Evolutionary conservation across 768 basidiomycete genomes (phyloP).

Genomic region (Hydnomerulius pinastri): DNA sequence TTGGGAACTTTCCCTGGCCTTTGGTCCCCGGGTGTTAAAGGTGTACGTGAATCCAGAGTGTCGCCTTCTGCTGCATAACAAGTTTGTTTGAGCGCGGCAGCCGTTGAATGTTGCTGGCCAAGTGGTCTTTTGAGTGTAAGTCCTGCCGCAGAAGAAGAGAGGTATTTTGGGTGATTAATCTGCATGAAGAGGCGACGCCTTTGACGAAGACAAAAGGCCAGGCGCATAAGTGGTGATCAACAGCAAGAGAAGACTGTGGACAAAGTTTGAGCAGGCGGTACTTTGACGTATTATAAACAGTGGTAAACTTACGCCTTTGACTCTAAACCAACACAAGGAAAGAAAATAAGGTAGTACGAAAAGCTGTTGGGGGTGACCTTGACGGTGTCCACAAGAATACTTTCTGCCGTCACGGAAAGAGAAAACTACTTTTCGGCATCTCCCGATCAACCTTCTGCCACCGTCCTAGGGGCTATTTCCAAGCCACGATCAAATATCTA

Average conservation of each 20-base stretch:
- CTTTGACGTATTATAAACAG: background rate
- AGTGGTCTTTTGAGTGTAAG: conserved; percentile 48
- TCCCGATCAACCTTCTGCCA: conserved; percentile 8
- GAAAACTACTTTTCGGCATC: conserved; percentile 18
- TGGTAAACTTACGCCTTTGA: background rate
- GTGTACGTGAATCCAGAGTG: conserved; percentile 11
- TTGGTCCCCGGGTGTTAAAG: conserved; percentile 3
- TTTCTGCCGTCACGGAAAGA: background rate
- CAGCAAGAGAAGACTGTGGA: background rate
- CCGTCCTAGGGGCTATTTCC: background rate
- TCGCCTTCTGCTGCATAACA: conserved; percentile 29
- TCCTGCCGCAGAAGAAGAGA: conserved; percentile 19
- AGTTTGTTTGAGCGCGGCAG: conserved; percentile 14
- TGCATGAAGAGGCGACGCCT: conserved; percentile 64
- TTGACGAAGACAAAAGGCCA: conserved; percentile 46
- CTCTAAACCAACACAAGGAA: background rate
- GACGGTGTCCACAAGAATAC: background rate
- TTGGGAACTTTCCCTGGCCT: conserved; percentile 23
- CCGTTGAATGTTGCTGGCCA: conserved; percentile 42
- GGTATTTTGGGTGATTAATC: conserved; percentile 42
- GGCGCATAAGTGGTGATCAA: conserved; percentile 46
- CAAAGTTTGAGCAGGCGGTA: background rate
- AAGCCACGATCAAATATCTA: no score
- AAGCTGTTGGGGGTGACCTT: background rate
- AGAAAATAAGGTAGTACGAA: background rate